Conservation (phyloP, 495 filamentous ascomycete species). For the Aspergillus steynii region DNA sequence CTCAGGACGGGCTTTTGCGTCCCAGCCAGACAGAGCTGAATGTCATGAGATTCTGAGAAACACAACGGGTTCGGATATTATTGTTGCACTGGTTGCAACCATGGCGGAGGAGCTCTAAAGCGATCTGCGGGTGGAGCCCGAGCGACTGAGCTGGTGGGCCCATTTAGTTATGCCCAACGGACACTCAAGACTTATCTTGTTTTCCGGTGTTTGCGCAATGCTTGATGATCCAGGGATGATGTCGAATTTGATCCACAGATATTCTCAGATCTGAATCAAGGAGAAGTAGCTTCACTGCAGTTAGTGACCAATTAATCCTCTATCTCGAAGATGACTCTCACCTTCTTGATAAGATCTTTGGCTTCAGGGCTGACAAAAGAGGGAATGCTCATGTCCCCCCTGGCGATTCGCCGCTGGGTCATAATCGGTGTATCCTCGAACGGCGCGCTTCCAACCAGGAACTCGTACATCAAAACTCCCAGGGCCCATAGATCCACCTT, state of each 20-base stretch:
- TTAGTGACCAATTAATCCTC: background rate
- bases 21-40: too few relatives aligned
- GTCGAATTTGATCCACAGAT: constrained; percentile 77
- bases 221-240: constrained; percentile 94
- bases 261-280: constrained; percentile 91
- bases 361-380: constrained; percentile 85
- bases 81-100: too few relatives aligned
- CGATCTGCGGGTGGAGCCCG: too few relatives aligned
- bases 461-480: constrained; percentile 92
- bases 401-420: constrained; percentile 84
- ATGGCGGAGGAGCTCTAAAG: too few relatives aligned
- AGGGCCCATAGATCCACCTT: constrained; percentile 94
- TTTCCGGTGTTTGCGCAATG: constrained; percentile 58
- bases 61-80: too few relatives aligned
- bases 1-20: too few relatives aligned
- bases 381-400: constrained; percentile 87
- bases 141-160: too few relatives aligned
- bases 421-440: constrained; percentile 92
- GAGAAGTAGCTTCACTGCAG: constrained; percentile 66
- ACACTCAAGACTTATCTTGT: background rate
- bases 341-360: constrained; percentile 83
- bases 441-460: constrained; percentile 87
- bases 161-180: too few relatives aligned
- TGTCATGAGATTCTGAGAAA: too few relatives aligned
- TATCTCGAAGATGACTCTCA: constrained; percentile 36